Conservation (phyloP, 371 early-diverging fungal genomes). For the Choanephora cucurbitarum region DNA sequence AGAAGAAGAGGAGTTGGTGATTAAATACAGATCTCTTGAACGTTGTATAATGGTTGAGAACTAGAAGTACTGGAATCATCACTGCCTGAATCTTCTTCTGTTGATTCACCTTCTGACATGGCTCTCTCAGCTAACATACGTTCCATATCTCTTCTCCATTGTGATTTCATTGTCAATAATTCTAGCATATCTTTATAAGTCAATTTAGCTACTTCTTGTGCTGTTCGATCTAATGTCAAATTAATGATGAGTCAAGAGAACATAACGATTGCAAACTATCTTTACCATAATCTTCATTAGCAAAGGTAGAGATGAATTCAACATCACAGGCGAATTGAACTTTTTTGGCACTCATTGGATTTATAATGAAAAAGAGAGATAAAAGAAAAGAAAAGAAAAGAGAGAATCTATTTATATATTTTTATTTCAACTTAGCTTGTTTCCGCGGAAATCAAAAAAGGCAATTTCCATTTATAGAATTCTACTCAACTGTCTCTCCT, state of each 20-base stretch:
- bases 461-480: conserved; percentile 10
- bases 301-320: conserved; percentile 44
- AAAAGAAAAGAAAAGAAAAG: neutral
- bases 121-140: conserved; percentile 38
- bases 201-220: conserved; percentile 51
- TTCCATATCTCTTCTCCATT: conserved; percentile 50
- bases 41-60: conserved; percentile 18
- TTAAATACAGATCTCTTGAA: conserved; percentile 29
- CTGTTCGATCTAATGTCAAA: conserved; percentile 46
- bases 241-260: too few relatives aligned
- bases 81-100: conserved; percentile 3
- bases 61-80: neutral
- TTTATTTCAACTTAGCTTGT: conserved; percentile 4
- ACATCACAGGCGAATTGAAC: conserved; percentile 47
- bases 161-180: conserved; percentile 46
- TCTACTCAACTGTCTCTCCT: conserved; percentile 7
- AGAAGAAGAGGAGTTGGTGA: neutral
- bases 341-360: conserved; percentile 29
- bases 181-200: conserved; percentile 53
- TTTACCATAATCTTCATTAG: conserved; percentile 53
- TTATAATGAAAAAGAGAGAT: neutral
- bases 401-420: conserved; percentile 4
- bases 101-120: conserved; percentile 14
- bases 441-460: conserved; percentile 16
- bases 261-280: too few relatives aligned